phyloP scores from a whole-genome alignment of 2,329 filamentous ascomycete species.

The Colletotrichum endophyticum region DNA sequence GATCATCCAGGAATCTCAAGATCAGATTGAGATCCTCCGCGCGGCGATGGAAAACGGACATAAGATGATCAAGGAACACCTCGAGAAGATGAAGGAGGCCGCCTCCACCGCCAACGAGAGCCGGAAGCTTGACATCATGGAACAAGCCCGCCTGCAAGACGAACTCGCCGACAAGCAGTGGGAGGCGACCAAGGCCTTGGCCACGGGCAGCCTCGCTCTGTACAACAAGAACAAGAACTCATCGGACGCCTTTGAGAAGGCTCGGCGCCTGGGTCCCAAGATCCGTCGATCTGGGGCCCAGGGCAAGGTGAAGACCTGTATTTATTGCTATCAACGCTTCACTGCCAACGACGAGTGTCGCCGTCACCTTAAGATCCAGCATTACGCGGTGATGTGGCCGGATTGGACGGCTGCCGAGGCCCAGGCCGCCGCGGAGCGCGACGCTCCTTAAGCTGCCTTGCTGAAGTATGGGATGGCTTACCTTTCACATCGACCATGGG shows the following conservation, averaged over 20 bases:
- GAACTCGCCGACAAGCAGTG: neutral
- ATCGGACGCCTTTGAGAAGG: neutral
- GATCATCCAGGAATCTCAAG: fast-evolving
- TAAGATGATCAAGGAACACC: neutral
- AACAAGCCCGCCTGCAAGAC: neutral
- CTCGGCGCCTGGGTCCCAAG: neutral
- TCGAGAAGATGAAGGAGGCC: neutral
- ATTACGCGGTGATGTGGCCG: neutral
- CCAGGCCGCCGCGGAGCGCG: neutral
- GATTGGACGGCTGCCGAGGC: neutral
- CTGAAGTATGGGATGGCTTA: neutral
- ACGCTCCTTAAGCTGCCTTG: neutral
- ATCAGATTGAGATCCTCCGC: neutral
- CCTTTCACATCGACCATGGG: neutral
- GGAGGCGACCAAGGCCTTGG: neutral
- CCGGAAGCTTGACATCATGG: neutral
- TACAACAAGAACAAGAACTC: neutral
- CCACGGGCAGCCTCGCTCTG: neutral
- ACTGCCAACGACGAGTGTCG: neutral
- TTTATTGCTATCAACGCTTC: neutral
- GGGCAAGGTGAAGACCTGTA: neutral
- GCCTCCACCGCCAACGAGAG: neutral
- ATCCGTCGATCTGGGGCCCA: neutral
- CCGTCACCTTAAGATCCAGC: neutral
- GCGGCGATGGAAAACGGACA: fast-evolving